These are phyloP conservation scores for Exidia glandulosa DNA, from an alignment of 768 basidiomycete genomes.

Conservation along the genomic window DNA sequence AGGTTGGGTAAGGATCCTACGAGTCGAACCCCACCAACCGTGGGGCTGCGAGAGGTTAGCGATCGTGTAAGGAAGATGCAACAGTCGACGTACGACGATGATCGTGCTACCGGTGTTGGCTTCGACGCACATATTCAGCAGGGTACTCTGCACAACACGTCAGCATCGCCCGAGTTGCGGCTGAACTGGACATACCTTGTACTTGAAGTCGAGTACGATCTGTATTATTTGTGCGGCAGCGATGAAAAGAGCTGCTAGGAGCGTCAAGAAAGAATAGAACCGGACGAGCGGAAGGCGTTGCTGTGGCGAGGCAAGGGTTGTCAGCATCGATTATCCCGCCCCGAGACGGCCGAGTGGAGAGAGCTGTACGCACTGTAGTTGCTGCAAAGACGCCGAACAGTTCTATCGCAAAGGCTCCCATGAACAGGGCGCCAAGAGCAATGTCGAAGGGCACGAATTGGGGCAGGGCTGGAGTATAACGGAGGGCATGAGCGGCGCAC, in stretches of 20 bases:
- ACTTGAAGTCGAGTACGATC: conserved; percentile 52
- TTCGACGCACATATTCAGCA: conserved; percentile 44
- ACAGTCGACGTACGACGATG: conserved; percentile 20
- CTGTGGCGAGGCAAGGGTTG: conserved; percentile 20
- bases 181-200: conserved; percentile 38
- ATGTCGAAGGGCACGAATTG: conserved; percentile 44
- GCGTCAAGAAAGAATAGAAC: conserved; percentile 43
- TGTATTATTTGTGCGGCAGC: conserved; percentile 42
- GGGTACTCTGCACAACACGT: conserved; percentile 26
- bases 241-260: conserved; percentile 36
- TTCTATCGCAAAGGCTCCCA: conserved; percentile 40
- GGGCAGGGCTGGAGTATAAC: conserved; percentile 18
- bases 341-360: neutral
- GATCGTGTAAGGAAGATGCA: neutral
- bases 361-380: conserved; percentile 37
- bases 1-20: conserved; percentile 9
- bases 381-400: conserved; percentile 44
- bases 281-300: conserved; percentile 45
- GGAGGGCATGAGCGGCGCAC: neutral
- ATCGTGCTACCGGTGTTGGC: conserved; percentile 25
- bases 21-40: conserved; percentile 44
- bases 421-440: conserved; percentile 49
- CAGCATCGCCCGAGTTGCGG: neutral
- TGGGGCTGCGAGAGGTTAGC: conserved; percentile 17
- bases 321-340: neutral